These are phyloP conservation scores for Soucietia sequanensis DNA, from an alignment of 805 yeast species.

Conservation along the genomic window DNA sequence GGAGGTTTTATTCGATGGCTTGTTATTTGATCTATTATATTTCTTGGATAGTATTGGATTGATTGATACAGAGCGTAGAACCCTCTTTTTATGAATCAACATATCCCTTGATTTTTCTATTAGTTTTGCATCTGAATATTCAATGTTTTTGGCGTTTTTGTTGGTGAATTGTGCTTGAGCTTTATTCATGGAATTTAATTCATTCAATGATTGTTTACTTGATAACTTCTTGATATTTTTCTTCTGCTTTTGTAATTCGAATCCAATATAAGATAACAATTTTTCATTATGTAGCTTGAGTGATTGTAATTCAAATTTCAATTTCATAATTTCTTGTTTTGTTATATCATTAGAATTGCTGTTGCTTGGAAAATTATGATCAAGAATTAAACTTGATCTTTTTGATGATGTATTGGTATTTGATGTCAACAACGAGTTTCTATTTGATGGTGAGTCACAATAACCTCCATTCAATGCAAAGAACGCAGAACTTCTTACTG, in stretches of 20 bases:
- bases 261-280: conserved; percentile 55
- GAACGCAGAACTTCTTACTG: conserved; percentile 25
- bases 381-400: conserved; percentile 28
- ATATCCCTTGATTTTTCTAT: conserved; percentile 48
- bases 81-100: conserved; percentile 43
- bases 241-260: conserved; percentile 50
- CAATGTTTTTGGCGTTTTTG: conserved; percentile 18
- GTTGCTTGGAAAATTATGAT: conserved; percentile 11
- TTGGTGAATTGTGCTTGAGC: no score
- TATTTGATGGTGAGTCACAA: conserved; percentile 8
- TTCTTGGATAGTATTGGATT: conserved; percentile 21
- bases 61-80: conserved; percentile 39
- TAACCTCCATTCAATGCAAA: conserved; percentile 28
- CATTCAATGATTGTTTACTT: conserved; percentile 33
- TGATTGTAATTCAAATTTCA: conserved; percentile 54
- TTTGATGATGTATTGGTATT: conserved; percentile 23
- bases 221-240: conserved; percentile 39
- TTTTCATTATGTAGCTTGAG: conserved; percentile 56
- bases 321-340: conserved; percentile 49
- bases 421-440: conserved; percentile 14
- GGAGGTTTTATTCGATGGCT: neutral
- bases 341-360: conserved; percentile 23
- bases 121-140: conserved; percentile 54
- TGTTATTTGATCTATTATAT: conserved; percentile 5
- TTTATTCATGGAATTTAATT: conserved; percentile 12